Evolutionary conservation across 768 basidiomycete species (phyloP).

Genomic region (Macrocybe gigantea): DNA sequence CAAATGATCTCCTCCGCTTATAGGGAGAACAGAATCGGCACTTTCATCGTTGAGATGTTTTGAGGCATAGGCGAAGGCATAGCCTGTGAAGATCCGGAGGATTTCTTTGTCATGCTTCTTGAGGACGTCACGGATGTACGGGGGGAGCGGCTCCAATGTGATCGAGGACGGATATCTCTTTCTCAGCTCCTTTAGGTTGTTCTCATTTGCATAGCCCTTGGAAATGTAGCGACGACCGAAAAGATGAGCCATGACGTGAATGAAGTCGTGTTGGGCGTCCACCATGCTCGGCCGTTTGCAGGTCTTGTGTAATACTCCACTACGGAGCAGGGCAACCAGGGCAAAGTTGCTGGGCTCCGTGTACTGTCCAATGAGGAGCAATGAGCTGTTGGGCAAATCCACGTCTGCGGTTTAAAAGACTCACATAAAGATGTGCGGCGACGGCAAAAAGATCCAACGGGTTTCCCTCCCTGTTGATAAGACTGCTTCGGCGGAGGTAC

Average conservation of each 20-base stretch:
- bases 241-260: slow-evolving; percentile 56
- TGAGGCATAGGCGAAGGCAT: slow-evolving; percentile 43
- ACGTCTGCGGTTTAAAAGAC: slow-evolving; percentile 4
- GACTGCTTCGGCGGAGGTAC: slow-evolving; percentile 52
- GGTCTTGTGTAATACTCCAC: slow-evolving; percentile 53
- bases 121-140: slow-evolving; percentile 35
- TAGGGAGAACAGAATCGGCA: slow-evolving; percentile 39
- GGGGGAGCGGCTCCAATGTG: slow-evolving; percentile 43
- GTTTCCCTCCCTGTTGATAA: slow-evolving; percentile 47
- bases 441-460: slow-evolving; percentile 54
- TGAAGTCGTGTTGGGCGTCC: slow-evolving; percentile 41
- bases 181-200: slow-evolving; percentile 26
- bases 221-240: slow-evolving; percentile 59
- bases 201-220: slow-evolving; percentile 29
- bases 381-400: background rate
- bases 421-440: slow-evolving; percentile 46
- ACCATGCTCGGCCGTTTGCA: slow-evolving; percentile 34
- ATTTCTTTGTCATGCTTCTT: slow-evolving; percentile 42
- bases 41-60: slow-evolving; percentile 33
- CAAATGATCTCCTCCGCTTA: slow-evolving; percentile 30
- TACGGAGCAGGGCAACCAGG: slow-evolving; percentile 48
- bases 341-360: slow-evolving; percentile 71
- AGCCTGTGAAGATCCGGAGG: slow-evolving; percentile 47
- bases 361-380: slow-evolving; percentile 25
- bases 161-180: slow-evolving; percentile 51